Percentiles rank a stretch among this genome's conserved stretches.
Evolutionary conservation across 2,329 filamentous ascomycete genomes (phyloP).

Genomic region (Colletotrichum sp.): DNA sequence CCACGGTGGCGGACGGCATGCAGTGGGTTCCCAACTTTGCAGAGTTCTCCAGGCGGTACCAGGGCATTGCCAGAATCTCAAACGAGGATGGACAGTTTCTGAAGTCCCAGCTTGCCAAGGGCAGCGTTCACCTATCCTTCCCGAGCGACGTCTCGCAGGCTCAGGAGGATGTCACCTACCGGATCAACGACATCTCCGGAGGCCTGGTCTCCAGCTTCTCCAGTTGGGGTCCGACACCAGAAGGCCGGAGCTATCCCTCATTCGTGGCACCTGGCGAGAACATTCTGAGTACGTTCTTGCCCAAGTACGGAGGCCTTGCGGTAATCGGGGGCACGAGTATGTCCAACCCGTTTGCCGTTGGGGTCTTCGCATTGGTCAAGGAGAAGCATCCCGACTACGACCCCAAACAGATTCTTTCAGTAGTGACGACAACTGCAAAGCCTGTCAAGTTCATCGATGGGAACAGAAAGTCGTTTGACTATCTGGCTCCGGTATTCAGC

Average conservation of each 20-base stretch:
- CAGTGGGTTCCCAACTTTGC: background rate
- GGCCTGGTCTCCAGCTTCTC: background rate
- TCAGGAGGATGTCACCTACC: background rate
- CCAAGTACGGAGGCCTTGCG: constrained; percentile 8
- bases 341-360: constrained; percentile 19
- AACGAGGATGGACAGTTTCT: background rate
- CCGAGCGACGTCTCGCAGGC: background rate
- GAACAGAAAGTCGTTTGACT: background rate
- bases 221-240: constrained; percentile 18
- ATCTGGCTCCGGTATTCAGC: background rate
- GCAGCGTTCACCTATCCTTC: background rate
- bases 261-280: constrained; percentile 22
- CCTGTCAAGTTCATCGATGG: background rate
- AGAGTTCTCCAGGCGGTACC: background rate
- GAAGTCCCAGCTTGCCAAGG: background rate
- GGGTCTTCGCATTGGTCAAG: constrained; percentile 17
- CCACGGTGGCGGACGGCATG: background rate
- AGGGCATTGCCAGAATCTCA: background rate
- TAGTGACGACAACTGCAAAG: background rate
- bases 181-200: background rate
- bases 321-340: constrained; percentile 23
- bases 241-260: constrained; percentile 22
- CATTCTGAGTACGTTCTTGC: constrained; percentile 21
- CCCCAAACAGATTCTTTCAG: background rate
- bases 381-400: background rate